Evolutionary conservation across 73 alveolate species (phyloP).

Genomic region (Blepharisma japonicum): DNA sequence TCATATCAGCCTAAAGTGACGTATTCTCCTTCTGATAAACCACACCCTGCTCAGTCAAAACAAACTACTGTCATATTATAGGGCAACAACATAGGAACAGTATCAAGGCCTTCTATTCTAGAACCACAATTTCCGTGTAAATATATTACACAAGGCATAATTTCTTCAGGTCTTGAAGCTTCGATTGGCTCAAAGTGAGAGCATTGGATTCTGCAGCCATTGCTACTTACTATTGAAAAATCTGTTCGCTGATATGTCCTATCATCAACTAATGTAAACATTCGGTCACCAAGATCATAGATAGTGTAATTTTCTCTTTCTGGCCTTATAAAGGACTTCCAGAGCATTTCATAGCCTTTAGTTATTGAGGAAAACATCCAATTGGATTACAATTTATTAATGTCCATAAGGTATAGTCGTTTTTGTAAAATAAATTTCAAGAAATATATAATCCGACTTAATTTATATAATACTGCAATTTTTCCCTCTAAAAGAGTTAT

Average conservation of each 20-base stretch:
- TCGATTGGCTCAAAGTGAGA: slow-evolving; percentile 76
- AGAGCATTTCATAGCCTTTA: slow-evolving; percentile 53
- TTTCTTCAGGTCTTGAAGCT: slow-evolving; percentile 47
- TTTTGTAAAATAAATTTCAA: too few relatives aligned
- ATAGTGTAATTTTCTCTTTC: slow-evolving; percentile 64
- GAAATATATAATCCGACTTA: too few relatives aligned
- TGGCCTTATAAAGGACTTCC: slow-evolving; percentile 75
- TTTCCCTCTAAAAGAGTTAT: too few relatives aligned
- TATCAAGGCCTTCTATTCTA: slow-evolving; percentile 58
- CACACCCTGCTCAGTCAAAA: slow-evolving; percentile 75
- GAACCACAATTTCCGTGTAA: slow-evolving; percentile 77
- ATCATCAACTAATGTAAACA: slow-evolving; percentile 43
- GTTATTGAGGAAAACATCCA: not conserved
- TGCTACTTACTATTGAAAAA: slow-evolving; percentile 49
- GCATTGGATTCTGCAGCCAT: slow-evolving; percentile 51
- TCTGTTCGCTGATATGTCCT: slow-evolving; percentile 61
- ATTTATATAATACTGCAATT: too few relatives aligned
- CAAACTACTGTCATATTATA: slow-evolving; percentile 64
- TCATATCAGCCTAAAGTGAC: slow-evolving; percentile 72
- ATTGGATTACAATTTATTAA: too few relatives aligned
- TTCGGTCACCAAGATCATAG: slow-evolving; percentile 38
- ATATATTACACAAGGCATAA: slow-evolving; percentile 83
- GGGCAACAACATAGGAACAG: slow-evolving; percentile 57
- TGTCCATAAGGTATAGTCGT: too few relatives aligned
- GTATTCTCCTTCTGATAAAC: slow-evolving; percentile 69